phyloP scores from a whole-genome alignment of 371 early-diverging fungal species.

The Mortierella sp. region DNA sequence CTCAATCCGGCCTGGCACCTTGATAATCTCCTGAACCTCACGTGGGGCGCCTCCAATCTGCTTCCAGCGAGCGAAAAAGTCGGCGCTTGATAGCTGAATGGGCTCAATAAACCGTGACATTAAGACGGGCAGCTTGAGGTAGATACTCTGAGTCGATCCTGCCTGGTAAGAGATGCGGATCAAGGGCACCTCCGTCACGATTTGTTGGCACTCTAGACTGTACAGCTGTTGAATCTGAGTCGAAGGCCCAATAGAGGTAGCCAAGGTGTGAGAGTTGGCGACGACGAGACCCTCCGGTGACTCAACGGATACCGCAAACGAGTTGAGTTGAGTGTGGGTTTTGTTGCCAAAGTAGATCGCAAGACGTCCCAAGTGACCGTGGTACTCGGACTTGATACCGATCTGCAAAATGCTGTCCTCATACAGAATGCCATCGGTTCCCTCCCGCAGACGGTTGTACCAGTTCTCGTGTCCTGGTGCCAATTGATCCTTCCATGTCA shows the following conservation, averaged over 20 bases:
- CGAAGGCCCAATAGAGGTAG: slow-evolving; percentile 70
- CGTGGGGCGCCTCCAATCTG: slow-evolving; percentile 92
- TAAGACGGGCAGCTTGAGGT: slow-evolving; percentile 83
- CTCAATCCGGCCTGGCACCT: slow-evolving; percentile 71
- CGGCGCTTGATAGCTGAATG: slow-evolving; percentile 81
- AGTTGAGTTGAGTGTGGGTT: slow-evolving; percentile 63
- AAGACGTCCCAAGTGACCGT: slow-evolving; percentile 86
- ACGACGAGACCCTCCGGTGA: slow-evolving; percentile 57
- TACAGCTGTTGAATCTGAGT: slow-evolving; percentile 86
- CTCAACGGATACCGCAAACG: slow-evolving; percentile 59
- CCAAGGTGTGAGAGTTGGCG: slow-evolving; percentile 59
- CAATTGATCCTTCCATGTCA: slow-evolving; percentile 55
- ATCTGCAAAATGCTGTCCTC: slow-evolving; percentile 90
- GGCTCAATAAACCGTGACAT: slow-evolving; percentile 92
- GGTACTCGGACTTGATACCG: slow-evolving; percentile 91
- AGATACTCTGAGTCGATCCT: slow-evolving; percentile 65
- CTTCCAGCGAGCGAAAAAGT: slow-evolving; percentile 96
- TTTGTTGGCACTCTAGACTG: slow-evolving; percentile 76
- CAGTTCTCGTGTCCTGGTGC: slow-evolving; percentile 71
- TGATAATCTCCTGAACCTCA: slow-evolving; percentile 83
- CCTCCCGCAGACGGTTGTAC: slow-evolving; percentile 73
- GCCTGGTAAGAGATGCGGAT: slow-evolving; percentile 76
- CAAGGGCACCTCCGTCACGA: slow-evolving; percentile 71
- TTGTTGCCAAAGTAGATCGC: slow-evolving; percentile 94
- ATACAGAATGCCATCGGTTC: slow-evolving; percentile 89